A percentile compares a stretch with the other conserved stretches of the same genome.
These are phyloP conservation scores for Samsoniella hepiali DNA, from an alignment of 2,329 filamentous ascomycete genomes.

Conservation along the genomic window DNA sequence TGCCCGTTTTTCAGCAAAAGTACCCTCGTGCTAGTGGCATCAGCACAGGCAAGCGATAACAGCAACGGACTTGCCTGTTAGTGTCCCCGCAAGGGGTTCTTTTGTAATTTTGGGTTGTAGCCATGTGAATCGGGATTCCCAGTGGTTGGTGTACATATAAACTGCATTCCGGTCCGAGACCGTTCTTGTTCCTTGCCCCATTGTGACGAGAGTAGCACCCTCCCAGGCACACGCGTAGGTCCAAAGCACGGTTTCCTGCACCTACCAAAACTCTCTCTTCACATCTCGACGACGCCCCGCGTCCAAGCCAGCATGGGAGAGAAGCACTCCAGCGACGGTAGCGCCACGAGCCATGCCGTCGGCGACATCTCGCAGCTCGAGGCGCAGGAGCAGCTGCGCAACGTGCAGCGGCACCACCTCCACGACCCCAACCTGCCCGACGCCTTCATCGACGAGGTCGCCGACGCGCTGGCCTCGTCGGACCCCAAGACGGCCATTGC, in stretches of 20 bases:
- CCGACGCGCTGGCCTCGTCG: slow-evolving; percentile 50
- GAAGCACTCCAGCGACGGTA: slow-evolving; percentile 4
- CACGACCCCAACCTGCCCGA: slow-evolving; percentile 46
- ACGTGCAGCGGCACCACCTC: slow-evolving; percentile 43
- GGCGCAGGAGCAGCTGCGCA: slow-evolving; percentile 23
- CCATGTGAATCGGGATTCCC: not conserved
- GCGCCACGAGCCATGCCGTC: not conserved
- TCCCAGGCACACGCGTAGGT: not conserved
- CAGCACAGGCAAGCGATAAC: not conserved
- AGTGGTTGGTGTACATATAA: not conserved
- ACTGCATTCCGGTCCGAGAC: not conserved
- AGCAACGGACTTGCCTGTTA: not conserved
- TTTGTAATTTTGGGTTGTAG: not conserved
- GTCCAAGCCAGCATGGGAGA: not conserved
- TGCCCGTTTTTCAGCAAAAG: not conserved
- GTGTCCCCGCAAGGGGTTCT: not conserved
- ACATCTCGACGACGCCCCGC: not conserved
- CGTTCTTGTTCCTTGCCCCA: not conserved
- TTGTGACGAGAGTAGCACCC: not conserved
- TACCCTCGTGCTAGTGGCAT: not conserved
- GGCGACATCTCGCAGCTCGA: slow-evolving; percentile 13
- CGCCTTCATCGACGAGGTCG: slow-evolving; percentile 55
- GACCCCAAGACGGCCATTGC: slow-evolving; percentile 63
- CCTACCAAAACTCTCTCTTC: not conserved
- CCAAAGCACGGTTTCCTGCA: not conserved